A percentile compares a stretch with the other conserved stretches of the same genome.
Conservation (phyloP, 257 asterid genomes). For the Plantago major region DNA sequence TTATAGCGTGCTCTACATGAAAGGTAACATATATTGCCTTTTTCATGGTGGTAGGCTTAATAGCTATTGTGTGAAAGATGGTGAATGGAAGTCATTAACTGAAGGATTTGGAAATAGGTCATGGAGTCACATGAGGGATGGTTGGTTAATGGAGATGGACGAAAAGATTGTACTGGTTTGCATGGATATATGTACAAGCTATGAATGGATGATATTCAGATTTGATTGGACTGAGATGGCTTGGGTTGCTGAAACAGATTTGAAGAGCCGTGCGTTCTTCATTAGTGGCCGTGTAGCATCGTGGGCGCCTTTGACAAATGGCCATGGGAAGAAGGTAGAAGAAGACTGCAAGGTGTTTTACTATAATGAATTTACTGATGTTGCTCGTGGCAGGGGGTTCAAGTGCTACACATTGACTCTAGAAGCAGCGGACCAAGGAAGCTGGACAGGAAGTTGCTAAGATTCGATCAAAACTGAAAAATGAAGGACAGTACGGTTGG, state of each 20-base stretch:
- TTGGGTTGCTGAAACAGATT: neutral
- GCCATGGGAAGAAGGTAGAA: neutral
- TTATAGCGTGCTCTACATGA: too few species aligned
- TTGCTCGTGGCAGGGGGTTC: neutral
- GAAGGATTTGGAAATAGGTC: too few species aligned
- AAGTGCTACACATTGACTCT: neutral
- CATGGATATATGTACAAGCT: too few species aligned
- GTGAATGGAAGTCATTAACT: too few species aligned
- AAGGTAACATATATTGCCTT: too few species aligned
- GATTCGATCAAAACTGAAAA: too few species aligned
- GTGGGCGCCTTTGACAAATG: neutral
- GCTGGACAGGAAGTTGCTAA: too few species aligned
- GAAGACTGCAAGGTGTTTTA: neutral
- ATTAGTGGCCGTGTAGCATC: neutral
- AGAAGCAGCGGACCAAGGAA: too few species aligned
- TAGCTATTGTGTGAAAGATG: too few species aligned
- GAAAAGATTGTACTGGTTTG: neutral
- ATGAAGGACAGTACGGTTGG: too few species aligned
- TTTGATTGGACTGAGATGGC: neutral
- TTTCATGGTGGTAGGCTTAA: too few species aligned
- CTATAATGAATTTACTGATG: neutral
- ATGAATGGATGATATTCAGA: neutral
- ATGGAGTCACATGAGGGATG: neutral
- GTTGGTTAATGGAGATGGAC: neutral
- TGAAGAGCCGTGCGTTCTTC: neutral